Evolutionary conservation across 768 basidiomycete genomes (phyloP).

Genomic region (Mycena indigotica): DNA sequence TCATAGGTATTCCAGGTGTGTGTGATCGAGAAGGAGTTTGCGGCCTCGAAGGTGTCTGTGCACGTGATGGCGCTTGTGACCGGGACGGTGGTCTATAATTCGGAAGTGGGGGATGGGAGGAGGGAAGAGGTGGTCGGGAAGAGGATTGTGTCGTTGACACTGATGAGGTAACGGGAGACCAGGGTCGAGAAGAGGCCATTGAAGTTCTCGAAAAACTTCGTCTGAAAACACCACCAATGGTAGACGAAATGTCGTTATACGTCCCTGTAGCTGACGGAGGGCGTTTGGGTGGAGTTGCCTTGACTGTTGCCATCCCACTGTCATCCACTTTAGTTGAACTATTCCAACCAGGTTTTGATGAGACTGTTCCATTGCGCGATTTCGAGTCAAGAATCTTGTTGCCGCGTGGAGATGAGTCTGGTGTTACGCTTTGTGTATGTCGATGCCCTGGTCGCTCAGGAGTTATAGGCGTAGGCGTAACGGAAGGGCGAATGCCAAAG

Average conservation of each 20-base stretch:
- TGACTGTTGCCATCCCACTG: conserved; percentile 47
- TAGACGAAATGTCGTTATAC: conserved; percentile 41
- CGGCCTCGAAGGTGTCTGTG: conserved; percentile 30
- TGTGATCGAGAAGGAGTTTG: conserved; percentile 41
- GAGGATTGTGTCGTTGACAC: conserved; percentile 69
- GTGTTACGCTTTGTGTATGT: conserved; percentile 70
- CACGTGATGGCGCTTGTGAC: conserved; percentile 16
- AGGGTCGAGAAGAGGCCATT: conserved; percentile 77
- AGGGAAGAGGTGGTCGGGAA: conserved; percentile 40
- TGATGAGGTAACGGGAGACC: conserved; percentile 76
- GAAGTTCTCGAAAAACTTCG: conserved; percentile 75
- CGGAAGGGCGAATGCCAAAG: conserved; percentile 52
- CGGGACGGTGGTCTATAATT: conserved; percentile 41
- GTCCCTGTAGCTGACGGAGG: conserved; percentile 49
- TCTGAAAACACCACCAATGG: conserved; percentile 51
- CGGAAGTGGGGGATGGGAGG: conserved; percentile 43
- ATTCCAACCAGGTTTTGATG: conserved; percentile 69
- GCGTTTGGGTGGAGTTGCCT: conserved; percentile 53
- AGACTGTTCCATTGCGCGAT: conserved; percentile 36
- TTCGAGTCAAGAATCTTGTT: conserved; percentile 44
- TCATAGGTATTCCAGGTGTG: conserved; percentile 39
- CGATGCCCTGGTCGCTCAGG: conserved; percentile 66
- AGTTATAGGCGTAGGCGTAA: conserved; percentile 49
- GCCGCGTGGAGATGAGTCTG: conserved; percentile 62
- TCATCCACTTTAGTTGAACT: conserved; percentile 78